Evolutionary conservation across 1,284 basidiomycete genomes (phyloP), one percentile per base, ranked within the genome.

Genomic region (Entoloma clypeatum): DNA sequence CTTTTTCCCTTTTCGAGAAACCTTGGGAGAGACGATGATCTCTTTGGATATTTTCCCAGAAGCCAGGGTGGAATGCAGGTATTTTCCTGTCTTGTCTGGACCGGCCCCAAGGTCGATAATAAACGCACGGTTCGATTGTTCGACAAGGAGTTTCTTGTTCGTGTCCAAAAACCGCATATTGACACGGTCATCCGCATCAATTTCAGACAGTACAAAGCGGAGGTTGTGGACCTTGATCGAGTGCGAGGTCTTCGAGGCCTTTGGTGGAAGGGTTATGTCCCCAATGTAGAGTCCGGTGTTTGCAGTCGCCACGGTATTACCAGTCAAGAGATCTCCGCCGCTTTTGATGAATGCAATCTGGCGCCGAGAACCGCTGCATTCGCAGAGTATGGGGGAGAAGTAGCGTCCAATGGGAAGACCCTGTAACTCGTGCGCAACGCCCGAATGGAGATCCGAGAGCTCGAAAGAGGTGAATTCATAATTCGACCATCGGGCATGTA

Each of bases 401-500:
- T 84, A 86, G 33, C 84, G 69, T 0, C 83, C 83, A 24, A 75
- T 54, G 0, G 82, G 79, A 18, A 84, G 60, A 11, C 75, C 79
- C 7, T 58, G 59, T 18, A 86, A 44, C 41, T 77, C 72, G 51
- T 72, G 70, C 0, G 68, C 69, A 4, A 54, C 51, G 2, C 65
- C 69, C 2, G 70, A 63, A 6, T 58, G 55, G 5, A 81, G 43
- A 52, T 84, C 67, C 3, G 79, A 76, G 22, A 86, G 48, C 59
- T 86, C 83, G 48, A 86, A 74, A 5, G 74, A 68, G 2, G 79
- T 76, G 56, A 83, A 82, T 44, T 69, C 58, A 3, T 63, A 64
- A 51, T 85, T 72, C 0, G 81, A 83, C 82, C 83, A 86, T 13
- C 78, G 74, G 6, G 74, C 73, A 35, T 85, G 82, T 9, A 86